Evolutionary conservation across 768 basidiomycete genomes (phyloP).

Genomic region (Suillus weaverae): DNA sequence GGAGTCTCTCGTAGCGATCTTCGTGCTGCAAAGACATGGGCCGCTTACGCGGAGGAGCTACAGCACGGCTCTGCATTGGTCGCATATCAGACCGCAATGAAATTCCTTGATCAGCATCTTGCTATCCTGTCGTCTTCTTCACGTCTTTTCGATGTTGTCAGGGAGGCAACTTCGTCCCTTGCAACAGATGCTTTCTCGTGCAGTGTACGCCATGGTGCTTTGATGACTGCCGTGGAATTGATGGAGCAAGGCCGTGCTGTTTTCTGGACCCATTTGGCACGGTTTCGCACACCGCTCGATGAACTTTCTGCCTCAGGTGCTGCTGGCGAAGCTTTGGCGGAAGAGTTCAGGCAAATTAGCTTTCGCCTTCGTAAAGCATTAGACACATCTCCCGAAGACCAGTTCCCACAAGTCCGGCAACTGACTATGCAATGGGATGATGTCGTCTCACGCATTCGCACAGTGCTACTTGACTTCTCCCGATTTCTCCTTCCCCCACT

Average conservation of each 20-base stretch:
- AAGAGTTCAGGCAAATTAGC: slow-evolving; percentile 24
- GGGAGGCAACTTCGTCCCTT: slow-evolving; percentile 6
- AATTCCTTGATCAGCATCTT: background rate
- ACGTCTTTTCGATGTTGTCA: background rate
- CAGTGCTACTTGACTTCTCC: no score
- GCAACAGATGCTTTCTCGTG: slow-evolving; percentile 24
- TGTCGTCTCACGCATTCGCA: background rate
- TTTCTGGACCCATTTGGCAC: slow-evolving; percentile 34
- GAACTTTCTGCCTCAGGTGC: slow-evolving; percentile 22
- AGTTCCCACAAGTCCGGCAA: background rate
- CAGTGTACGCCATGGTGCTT: slow-evolving; percentile 31
- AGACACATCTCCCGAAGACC: background rate
- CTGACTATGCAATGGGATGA: slow-evolving; percentile 11
- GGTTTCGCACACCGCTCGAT: slow-evolving; percentile 24
- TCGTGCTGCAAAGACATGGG: background rate
- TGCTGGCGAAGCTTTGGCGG: slow-evolving; percentile 16
- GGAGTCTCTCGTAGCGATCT: background rate
- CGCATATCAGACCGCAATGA: background rate
- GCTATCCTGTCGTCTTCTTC: background rate
- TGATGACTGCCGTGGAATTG: slow-evolving; percentile 35
- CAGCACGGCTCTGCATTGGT: background rate
- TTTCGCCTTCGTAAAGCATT: background rate
- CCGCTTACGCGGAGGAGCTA: background rate
- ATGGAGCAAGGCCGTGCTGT: slow-evolving; percentile 32
- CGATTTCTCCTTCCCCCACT: no score